phyloP scores from a whole-genome alignment of 805 yeast genomes.

The Teunomyces kruisii region DNA sequence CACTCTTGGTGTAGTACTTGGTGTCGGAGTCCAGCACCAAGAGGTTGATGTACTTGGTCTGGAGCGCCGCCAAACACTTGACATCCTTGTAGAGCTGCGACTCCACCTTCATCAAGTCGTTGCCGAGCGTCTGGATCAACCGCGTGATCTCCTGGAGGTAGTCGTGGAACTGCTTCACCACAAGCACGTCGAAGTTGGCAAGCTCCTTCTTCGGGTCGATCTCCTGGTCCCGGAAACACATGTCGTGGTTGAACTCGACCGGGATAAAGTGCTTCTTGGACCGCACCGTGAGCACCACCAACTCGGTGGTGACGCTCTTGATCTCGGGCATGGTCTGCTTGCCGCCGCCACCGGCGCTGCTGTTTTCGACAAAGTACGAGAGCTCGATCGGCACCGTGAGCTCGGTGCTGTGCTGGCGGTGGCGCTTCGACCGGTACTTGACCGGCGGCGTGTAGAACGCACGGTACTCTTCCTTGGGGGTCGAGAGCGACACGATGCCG shows the following conservation, averaged over 20 bases:
- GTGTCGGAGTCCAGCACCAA: constrained; percentile 21
- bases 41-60: constrained; percentile 35
- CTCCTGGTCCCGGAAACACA: constrained; percentile 36
- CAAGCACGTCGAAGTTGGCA: constrained; percentile 32
- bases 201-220: constrained; percentile 24
- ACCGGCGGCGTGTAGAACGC: constrained; percentile 34
- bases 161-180: constrained; percentile 32
- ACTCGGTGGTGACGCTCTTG: constrained; percentile 32
- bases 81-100: constrained; percentile 36
- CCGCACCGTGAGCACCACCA: constrained; percentile 35
- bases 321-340: constrained; percentile 31
- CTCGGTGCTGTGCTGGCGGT: constrained; percentile 11
- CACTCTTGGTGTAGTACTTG: constrained; percentile 12
- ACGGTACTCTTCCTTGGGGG: constrained; percentile 31
- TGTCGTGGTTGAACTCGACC: constrained; percentile 39
- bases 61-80: constrained; percentile 32
- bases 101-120: constrained; percentile 33
- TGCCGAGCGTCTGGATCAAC: constrained; percentile 35
- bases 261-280: constrained; percentile 39
- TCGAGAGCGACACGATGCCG: constrained; percentile 34
- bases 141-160: constrained; percentile 24
- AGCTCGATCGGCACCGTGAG: constrained; percentile 34
- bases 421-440: constrained; percentile 17
- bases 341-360: no score
- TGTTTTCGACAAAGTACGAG: constrained; percentile 19